Evolutionary conservation across 129 eudicot species (phyloP).

Genomic region (Gnaphalium uliginosum): DNA sequence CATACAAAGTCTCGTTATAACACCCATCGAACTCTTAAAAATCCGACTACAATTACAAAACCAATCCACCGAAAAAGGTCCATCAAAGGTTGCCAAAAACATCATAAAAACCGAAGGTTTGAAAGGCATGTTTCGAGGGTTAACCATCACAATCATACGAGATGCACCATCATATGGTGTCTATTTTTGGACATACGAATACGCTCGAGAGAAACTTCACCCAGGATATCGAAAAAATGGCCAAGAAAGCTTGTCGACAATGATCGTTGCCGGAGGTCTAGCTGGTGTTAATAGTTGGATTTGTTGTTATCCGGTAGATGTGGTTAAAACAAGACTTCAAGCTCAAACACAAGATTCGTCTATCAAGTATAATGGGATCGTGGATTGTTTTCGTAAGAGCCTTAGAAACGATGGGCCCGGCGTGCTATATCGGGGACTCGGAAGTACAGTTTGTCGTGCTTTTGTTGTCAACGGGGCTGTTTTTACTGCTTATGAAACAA

Average conservation of each 20-base stretch:
- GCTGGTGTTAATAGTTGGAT: conserved; percentile 87
- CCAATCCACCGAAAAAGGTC: conserved; percentile 46
- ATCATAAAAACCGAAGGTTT: conserved; percentile 51
- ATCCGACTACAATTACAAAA: conserved; percentile 65
- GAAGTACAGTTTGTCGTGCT: conserved; percentile 71
- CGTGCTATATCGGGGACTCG: conserved; percentile 65
- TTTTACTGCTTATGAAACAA: conserved; percentile 70
- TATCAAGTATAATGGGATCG: conserved; percentile 48
- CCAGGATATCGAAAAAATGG: conserved; percentile 73
- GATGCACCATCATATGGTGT: conserved; percentile 71
- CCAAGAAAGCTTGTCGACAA: conserved; percentile 57
- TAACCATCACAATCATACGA: conserved; percentile 51
- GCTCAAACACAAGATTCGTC: conserved; percentile 41
- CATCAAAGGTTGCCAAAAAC: conserved; percentile 42
- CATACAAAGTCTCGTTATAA: conserved; percentile 61
- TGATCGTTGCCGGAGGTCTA: conserved; percentile 74
- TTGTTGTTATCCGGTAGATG: conserved; percentile 75
- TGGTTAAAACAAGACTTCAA: conserved; percentile 71
- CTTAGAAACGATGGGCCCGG: conserved; percentile 53
- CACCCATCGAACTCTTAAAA: conserved; percentile 80
- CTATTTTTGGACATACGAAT: conserved; percentile 82
- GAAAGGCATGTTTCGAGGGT: conserved; percentile 60
- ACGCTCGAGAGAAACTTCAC: conserved; percentile 55
- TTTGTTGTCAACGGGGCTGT: conserved; percentile 76
- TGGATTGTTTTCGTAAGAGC: conserved; percentile 62